These are phyloP conservation scores for Exophiala sp. DNA, from an alignment of 2,329 filamentous ascomycete species.

Conservation along the genomic window DNA sequence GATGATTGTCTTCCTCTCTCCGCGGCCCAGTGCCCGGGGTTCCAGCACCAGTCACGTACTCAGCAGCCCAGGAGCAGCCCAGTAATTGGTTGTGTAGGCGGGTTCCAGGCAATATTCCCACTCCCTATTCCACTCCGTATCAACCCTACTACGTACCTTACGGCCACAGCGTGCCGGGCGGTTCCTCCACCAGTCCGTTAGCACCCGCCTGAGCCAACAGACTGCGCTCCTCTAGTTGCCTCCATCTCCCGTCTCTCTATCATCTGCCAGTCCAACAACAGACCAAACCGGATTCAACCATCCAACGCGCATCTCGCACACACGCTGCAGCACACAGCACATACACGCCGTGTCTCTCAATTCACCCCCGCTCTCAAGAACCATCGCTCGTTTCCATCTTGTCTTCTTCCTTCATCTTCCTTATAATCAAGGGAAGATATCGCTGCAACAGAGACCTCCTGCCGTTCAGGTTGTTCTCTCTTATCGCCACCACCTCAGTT, in stretches of 20 bases:
- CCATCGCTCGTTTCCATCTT: conserved; percentile 7
- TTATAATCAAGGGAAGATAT: conserved; percentile 28
- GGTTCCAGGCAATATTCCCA: too few species aligned
- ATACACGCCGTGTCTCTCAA: conserved; percentile 5
- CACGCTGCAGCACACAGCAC: conserved; percentile 2
- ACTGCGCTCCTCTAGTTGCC: too few species aligned
- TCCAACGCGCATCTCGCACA: conserved; percentile 12
- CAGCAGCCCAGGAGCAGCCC: too few species aligned
- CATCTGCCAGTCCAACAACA: conserved; percentile 5
- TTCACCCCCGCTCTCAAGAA: conserved; percentile 20
- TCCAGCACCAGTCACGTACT: too few species aligned
- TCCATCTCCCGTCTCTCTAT: background rate
- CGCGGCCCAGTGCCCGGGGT: too few species aligned
- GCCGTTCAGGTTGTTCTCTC: conserved; percentile 26
- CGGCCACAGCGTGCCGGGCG: too few species aligned
- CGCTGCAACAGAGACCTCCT: conserved; percentile 21
- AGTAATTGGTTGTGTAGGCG: too few species aligned
- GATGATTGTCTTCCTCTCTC: too few species aligned
- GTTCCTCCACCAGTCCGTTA: too few species aligned
- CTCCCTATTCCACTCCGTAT: too few species aligned
- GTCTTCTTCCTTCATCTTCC: conserved; percentile 22
- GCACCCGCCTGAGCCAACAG: too few species aligned
- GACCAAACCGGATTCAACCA: background rate
- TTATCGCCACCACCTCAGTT: conserved; percentile 15
- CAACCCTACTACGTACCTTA: too few species aligned